Evolutionary conservation across 495 filamentous ascomycete genomes (phyloP), one percentile per base, ranked within the genome.

Genomic region (Tuber borchii): DNA sequence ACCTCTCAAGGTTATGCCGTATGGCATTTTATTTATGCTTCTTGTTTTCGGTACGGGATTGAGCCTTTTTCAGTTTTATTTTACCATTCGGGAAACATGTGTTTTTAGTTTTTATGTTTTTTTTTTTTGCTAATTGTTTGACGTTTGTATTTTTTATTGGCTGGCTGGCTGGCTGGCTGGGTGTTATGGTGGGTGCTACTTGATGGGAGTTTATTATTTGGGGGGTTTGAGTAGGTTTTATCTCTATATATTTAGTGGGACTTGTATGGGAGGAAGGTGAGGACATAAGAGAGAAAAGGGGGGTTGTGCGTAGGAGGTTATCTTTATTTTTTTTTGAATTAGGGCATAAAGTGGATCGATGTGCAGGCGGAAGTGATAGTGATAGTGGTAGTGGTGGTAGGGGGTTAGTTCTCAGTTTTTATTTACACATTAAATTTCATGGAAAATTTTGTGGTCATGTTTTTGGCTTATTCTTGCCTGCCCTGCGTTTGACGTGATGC

Each of bases 131-230:
- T n/a, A 9, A 22, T 14, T 61, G 8, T 20, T 26, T 26, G 2
- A 43, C 10, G 42, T 43, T 43, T 43, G 42, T 12, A 43, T 43
- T 46, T 31, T 61, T 61, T 61, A 26, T 31, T 31, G n/a, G 26
- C 56, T 65, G 56, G 56, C 31, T 34, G 26, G 56, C 31, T 34
- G 56, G 56, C 31, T 31, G 56, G 56, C 56, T 65, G 56, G 56
- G 51, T 61, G 51, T 61, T 61, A 26, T 61, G 51, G 51, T 61
- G 51, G 26, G 56, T 12, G 56, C 26, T 34, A 65, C n/a, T 14
- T 65, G 56, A 65, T 34, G 26, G 56, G 56, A 34, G 56, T 65
- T 65, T 26, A 56, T 56, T 56, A 56, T 56, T 56, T 56, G 48
- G 20, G 20, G 48, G 48, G 48, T 12, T 48, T 48, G 19, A 48